Percentiles rank a stretch among this genome's conserved stretches.
These are phyloP conservation scores for Beauveria pseudobassiana DNA, from an alignment of 2,329 filamentous ascomycete species.

Conservation along the genomic window DNA sequence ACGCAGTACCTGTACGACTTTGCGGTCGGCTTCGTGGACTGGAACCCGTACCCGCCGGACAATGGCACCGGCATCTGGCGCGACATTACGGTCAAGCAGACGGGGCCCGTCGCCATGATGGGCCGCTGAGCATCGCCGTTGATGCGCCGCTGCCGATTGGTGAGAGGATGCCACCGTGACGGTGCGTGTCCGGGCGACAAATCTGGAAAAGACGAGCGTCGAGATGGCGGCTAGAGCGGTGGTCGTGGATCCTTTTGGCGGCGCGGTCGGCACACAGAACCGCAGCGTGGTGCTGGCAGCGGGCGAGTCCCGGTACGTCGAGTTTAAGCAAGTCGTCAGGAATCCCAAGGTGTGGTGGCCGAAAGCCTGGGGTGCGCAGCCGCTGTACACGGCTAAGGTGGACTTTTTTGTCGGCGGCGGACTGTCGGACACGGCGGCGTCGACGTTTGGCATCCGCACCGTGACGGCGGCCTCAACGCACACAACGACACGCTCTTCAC, in stretches of 20 bases:
- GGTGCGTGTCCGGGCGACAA: slow-evolving; percentile 31
- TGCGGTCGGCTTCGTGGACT: slow-evolving; percentile 52
- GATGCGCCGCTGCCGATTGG: slow-evolving; percentile 25
- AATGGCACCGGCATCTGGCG: slow-evolving; percentile 59
- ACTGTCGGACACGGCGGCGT: slow-evolving; percentile 21
- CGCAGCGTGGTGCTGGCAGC: slow-evolving; percentile 30
- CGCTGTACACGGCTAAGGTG: slow-evolving; percentile 35
- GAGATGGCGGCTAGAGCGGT: slow-evolving; percentile 28
- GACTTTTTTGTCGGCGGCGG: slow-evolving; percentile 21
- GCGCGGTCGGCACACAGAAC: slow-evolving; percentile 20
- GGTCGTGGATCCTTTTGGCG: slow-evolving; percentile 26
- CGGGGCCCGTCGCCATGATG: slow-evolving; percentile 40
- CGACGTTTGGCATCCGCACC: slow-evolving; percentile 22
- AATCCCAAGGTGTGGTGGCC: slow-evolving; percentile 55
- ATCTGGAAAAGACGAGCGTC: slow-evolving; percentile 32
- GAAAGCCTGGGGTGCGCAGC: slow-evolving; percentile 49
- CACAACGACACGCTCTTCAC: slow-evolving; percentile 48
- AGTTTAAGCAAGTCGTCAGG: slow-evolving; percentile 25
- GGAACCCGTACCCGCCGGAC: slow-evolving; percentile 55
- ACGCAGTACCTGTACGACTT: slow-evolving; percentile 54
- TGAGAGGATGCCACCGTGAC: slow-evolving; percentile 24
- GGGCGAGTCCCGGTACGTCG: slow-evolving; percentile 29
- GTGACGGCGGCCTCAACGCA: slow-evolving; percentile 43
- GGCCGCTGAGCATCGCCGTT: slow-evolving; percentile 38
- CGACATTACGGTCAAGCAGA: slow-evolving; percentile 47